Evolutionary conservation across 2,329 filamentous ascomycete genomes (phyloP).

Genomic region (Teratosphaeria gauchensis): DNA sequence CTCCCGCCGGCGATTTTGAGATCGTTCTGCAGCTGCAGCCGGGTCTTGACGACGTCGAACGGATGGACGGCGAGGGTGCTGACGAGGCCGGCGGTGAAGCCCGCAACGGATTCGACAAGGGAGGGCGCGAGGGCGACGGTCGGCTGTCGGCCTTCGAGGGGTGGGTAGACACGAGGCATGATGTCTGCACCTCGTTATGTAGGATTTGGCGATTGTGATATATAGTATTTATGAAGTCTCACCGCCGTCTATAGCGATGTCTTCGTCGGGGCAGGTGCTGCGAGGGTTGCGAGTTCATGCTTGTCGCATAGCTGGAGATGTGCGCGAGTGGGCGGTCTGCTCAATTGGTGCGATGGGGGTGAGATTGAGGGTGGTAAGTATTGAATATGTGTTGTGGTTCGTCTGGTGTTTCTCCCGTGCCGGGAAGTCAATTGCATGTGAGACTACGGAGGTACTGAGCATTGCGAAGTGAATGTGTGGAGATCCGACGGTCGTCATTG

Average conservation of each 20-base stretch:
- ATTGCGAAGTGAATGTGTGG: too few relatives aligned
- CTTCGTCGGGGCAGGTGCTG: background rate
- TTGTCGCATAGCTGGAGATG: background rate
- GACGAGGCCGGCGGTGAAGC: conserved; percentile 77
- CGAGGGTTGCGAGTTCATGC: conserved; percentile 4
- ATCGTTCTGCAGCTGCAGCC: conserved; percentile 54
- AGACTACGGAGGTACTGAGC: too few relatives aligned
- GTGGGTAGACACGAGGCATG: conserved; percentile 43
- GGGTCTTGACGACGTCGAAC: conserved; percentile 91
- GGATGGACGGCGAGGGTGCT: conserved; percentile 85
- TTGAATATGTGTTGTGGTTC: too few relatives aligned
- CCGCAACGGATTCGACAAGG: conserved; percentile 76
- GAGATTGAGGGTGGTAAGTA: too few relatives aligned
- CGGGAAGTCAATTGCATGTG: too few relatives aligned
- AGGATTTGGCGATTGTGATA: background rate
- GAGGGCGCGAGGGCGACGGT: conserved; percentile 59
- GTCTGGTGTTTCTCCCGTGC: too few relatives aligned
- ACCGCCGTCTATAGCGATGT: background rate
- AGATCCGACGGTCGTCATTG: too few relatives aligned
- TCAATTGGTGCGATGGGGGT: too few relatives aligned
- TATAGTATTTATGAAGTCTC: background rate
- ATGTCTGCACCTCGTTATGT: background rate
- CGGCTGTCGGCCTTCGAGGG: conserved; percentile 34
- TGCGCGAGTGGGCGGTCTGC: too few relatives aligned
- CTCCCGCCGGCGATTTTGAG: conserved; percentile 15